Base-by-base conservation (phyloP, 495 filamentous ascomycete genomes). In the Jackrogersella multiformis region DNA sequence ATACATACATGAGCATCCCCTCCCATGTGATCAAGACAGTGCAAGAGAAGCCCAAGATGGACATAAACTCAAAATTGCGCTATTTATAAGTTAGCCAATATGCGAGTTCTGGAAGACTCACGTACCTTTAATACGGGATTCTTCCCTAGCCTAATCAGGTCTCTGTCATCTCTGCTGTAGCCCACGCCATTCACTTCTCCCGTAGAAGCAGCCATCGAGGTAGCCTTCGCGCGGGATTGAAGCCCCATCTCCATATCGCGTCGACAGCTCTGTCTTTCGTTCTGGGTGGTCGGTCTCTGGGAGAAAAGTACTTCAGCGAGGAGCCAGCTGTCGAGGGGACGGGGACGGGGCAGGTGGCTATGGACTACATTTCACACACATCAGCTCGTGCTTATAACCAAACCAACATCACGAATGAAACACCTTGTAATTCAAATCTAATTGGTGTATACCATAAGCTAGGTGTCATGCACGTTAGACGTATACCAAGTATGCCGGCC, bases 11-110 rank as follows among this genome's bases (percentile, higher is more conserved):
- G n/a, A 60, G n/a, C 9, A 34, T 39, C 45, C 72, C 79, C 51
- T 83, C 80, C 80, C 79, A 82, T 2, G 81, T 81, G 2, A 73
- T 69, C 56, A 82, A 61, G 20, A 80, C 77, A 0, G 78, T 79
- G 39, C 75, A 80, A 0, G 72, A 74, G 34, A 83, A 82, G 0
- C 80, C 81, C 6, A 82, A 49, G 23, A 79, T 81, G 1, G 77
- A 75, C 28, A 82, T 49, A 66, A 81, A 78, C 7, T 70, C 74
- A 62, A 80, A 83, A 28, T 77, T 77, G 45, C 81, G 69, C 45
- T 49, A 30, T 15, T n/a, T 4, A 15, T 1, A 30, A n/a, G 45
- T 49, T 16, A 49, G 45, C 4, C 4, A 8, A 12, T 30, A 5
- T n/a, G 0, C n/a, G 9, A 30, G 12, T 49, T 28, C 4, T 2